Evolutionary conservation across 2,329 filamentous ascomycete species (phyloP).

Genomic region (Neurospora sp.): DNA sequence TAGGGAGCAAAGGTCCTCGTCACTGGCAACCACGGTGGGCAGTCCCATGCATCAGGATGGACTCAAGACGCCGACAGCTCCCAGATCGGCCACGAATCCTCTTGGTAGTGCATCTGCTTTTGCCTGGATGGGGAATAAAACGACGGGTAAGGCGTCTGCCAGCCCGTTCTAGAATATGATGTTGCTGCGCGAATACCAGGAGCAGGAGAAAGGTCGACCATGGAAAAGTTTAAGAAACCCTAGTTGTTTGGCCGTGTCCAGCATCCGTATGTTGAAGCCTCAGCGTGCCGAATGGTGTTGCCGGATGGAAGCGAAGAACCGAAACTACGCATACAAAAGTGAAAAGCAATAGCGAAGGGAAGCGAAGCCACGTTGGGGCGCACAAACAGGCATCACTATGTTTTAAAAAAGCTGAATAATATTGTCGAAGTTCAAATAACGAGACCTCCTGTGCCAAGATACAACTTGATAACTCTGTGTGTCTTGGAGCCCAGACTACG

Average conservation of each 20-base stretch:
- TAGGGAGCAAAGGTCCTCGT: constrained; percentile 20
- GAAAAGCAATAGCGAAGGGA: background rate
- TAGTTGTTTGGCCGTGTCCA: background rate
- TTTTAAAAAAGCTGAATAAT: background rate
- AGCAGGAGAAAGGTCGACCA: background rate
- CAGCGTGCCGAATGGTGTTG: background rate
- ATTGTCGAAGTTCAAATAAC: background rate
- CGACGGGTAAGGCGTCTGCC: constrained; percentile 3
- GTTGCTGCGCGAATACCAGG: background rate
- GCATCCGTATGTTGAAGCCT: background rate
- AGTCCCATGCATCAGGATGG: constrained; percentile 15
- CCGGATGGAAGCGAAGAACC: background rate
- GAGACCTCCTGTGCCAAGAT: background rate
- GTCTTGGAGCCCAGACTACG: background rate
- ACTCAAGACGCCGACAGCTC: constrained; percentile 29
- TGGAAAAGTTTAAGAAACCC: background rate
- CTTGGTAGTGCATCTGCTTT: constrained; percentile 90
- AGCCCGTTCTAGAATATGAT: background rate
- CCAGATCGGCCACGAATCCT: constrained; percentile 61
- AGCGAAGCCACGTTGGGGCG: background rate
- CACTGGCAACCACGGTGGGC: constrained; percentile 24
- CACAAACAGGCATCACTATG: background rate
- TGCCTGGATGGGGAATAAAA: constrained; percentile 55
- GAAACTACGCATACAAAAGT: background rate
- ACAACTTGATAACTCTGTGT: background rate